Conservation (phyloP, 306 rosid genomes). For the Prunus persica region DNA sequence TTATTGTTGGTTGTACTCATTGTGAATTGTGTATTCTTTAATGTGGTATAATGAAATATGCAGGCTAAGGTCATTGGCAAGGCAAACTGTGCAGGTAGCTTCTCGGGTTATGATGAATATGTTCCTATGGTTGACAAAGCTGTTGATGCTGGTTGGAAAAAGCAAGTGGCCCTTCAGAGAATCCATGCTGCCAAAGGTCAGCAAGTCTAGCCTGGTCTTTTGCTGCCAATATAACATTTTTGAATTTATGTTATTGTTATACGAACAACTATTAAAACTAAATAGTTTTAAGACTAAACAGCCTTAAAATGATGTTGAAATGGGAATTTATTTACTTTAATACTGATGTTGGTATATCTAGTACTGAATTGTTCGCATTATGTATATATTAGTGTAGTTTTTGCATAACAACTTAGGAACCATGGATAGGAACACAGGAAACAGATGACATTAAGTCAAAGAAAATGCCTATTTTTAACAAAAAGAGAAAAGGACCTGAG, state of each 20-base stretch:
- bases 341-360: background rate
- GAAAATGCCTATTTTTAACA: background rate
- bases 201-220: background rate
- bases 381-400: background rate
- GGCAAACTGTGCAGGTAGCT: conserved; percentile 53
- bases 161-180: conserved; percentile 52
- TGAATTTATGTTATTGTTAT: background rate
- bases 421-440: background rate
- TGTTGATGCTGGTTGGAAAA: conserved; percentile 85
- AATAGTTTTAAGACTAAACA: background rate
- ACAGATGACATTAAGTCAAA: background rate
- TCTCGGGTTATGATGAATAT: conserved; percentile 83
- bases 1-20: conserved; percentile 8
- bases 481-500: background rate
- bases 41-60: conserved; percentile 8
- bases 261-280: background rate
- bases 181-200: conserved; percentile 62
- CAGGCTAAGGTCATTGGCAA: conserved; percentile 78
- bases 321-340: background rate
- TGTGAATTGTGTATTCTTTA: conserved; percentile 10
- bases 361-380: background rate
- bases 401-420: background rate
- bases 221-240: background rate
- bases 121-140: conserved; percentile 98
- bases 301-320: background rate